These are phyloP conservation scores for Climacium dendroides DNA, from an alignment of 225 moss, liverwort and hornwort species.

Conservation along the genomic window DNA sequence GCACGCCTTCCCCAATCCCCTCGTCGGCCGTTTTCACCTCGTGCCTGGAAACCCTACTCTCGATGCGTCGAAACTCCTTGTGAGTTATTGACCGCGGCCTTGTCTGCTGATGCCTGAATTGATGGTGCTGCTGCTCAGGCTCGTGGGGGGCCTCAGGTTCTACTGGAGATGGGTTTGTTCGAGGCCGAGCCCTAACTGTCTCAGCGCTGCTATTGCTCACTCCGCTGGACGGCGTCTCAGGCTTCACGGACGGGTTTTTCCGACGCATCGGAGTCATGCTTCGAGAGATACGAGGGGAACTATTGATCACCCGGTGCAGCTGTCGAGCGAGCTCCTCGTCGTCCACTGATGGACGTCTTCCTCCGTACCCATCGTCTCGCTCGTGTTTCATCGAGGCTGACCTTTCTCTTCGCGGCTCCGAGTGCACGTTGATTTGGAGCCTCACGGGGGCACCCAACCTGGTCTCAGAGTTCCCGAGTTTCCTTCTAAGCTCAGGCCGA, in stretches of 20 bases:
- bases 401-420: conserved; percentile 26
- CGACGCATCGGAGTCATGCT: conserved; percentile 53
- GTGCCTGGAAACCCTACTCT: conserved; percentile 42
- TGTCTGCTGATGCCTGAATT: conserved; percentile 53
- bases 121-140: conserved; percentile 7
- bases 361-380: conserved; percentile 15
- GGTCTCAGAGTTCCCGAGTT: conserved; percentile 21
- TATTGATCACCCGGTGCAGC: conserved; percentile 85
- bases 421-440: conserved; percentile 36
- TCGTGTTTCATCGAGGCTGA: conserved; percentile 22
- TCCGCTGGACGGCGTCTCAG: conserved; percentile 35
- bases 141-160: conserved; percentile 18
- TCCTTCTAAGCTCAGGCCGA: conserved; percentile 51
- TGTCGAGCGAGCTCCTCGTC: conserved; percentile 90
- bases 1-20: background rate
- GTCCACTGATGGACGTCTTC: conserved; percentile 12
- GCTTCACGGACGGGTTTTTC: conserved; percentile 33
- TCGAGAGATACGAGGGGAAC: conserved; percentile 83
- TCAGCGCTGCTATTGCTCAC: conserved; percentile 52
- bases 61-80: conserved; percentile 64
- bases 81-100: conserved; percentile 59
- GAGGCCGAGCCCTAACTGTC: conserved; percentile 45
- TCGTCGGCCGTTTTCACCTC: conserved; percentile 28
- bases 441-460: conserved; percentile 8
- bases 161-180: conserved; percentile 14